Evolutionary conservation across 1,284 basidiomycete genomes (phyloP), one percentile per base, ranked within the genome.

Genomic region (Apiotrichum siamense): DNA sequence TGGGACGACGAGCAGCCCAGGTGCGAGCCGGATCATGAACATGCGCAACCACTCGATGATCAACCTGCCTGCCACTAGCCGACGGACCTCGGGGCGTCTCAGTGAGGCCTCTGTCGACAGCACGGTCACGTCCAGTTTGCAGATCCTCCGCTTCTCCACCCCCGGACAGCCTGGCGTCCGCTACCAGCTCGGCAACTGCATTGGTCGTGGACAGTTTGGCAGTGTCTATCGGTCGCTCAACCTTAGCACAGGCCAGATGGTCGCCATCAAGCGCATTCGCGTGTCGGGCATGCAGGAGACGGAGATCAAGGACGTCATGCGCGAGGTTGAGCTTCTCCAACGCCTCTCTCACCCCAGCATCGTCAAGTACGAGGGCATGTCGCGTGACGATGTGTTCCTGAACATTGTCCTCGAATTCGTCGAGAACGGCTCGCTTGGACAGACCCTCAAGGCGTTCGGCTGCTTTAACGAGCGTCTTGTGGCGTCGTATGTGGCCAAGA

Each of bases 401-500:
- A 92, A 84, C 70, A 94, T 97, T 64, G 81, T 96, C 23, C 82
- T 96, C 36, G 92, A 97, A 88, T 94, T 87, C 71, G 89, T 87
- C 39, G 91, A 96, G 77, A 93, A 91, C 67, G 92, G 91, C 7
- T 94, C 90, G 2, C 80, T 96, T 3, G 87, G 87, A 9, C 87
- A 91, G 70, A 92, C 87, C 0, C 78, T 96, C 42, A 91, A 86
- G 71, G 83, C 89, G 0, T 96, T 93, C 64, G 92, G 92, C 18
- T 87, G 86, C 65, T 81, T 96, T 58, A 92, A 90, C 65, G 91
- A 96, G 69, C 81, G 80, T 20, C 83, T 96, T 23, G 88, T 92
- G 6, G 86, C 91, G 0, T 82, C 84, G 54, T 94, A 94, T 65
- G 88, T 92, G 27, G 85, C 89, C 66, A 92, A 92, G 77, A 94